These are phyloP conservation scores for Pachysandra terminalis DNA, from an alignment of 164 flowering plant genomes.

Conservation along the genomic window DNA sequence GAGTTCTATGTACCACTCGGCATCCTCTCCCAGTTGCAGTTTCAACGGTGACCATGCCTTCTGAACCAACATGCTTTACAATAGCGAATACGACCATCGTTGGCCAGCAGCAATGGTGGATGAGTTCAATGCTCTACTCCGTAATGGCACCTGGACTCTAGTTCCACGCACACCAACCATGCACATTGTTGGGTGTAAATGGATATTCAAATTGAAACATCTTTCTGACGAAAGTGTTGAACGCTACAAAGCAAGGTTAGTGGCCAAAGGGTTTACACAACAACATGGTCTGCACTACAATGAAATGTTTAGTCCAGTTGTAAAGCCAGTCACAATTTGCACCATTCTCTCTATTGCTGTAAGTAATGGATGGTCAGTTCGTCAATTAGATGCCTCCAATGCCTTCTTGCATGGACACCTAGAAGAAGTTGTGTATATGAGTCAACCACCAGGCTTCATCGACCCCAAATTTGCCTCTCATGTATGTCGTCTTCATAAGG, in stretches of 20 bases:
- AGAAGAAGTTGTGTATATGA: slow-evolving; percentile 1
- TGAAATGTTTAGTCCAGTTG: not conserved
- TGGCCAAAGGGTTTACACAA: not conserved
- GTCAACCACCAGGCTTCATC: not conserved
- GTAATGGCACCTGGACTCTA: not conserved
- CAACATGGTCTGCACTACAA: too few species aligned
- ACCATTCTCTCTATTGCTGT: not conserved
- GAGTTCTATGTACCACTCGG: too few species aligned
- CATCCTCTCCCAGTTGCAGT: too few species aligned
- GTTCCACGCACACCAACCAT: not conserved
- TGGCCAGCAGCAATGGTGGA: not conserved
- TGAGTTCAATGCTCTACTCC: not conserved
- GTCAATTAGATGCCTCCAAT: not conserved
- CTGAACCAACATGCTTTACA: too few species aligned
- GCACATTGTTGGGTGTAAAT: not conserved
- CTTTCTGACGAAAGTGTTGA: not conserved
- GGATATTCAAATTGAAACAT: not conserved
- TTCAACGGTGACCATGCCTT: too few species aligned
- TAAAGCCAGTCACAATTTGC: not conserved
- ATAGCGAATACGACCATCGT: not conserved
- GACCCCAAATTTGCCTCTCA: not conserved
- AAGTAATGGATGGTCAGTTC: not conserved
- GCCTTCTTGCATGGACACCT: not conserved
- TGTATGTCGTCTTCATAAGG: not conserved
- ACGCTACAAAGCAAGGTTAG: not conserved